phyloP scores from a whole-genome alignment of 768 basidiomycete species.

The Phylloporus sp. region DNA sequence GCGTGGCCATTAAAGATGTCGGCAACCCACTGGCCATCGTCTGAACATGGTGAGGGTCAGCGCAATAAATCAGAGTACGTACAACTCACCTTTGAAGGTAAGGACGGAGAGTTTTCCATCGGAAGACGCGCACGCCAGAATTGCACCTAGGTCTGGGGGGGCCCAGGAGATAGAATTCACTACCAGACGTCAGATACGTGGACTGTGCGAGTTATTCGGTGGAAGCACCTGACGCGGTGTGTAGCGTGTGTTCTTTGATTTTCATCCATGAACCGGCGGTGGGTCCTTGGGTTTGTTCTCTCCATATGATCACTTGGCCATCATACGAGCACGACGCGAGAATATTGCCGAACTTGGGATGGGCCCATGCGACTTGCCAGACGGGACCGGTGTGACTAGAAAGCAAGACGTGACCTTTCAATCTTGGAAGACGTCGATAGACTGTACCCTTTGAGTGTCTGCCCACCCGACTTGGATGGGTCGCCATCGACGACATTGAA shows the following conservation, averaged over 20 bases:
- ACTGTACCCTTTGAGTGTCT: slow-evolving; percentile 77
- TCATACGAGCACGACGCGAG: slow-evolving; percentile 99
- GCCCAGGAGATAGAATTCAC: slow-evolving; percentile 72
- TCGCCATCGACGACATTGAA: slow-evolving; percentile 94
- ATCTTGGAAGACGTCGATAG: too few species aligned
- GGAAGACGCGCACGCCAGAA: slow-evolving; percentile 93
- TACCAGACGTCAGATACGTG: neutral
- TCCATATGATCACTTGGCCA: slow-evolving; percentile 98
- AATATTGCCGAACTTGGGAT: slow-evolving; percentile 95
- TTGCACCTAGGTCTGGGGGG: slow-evolving; percentile 96
- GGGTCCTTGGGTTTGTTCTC: slow-evolving; percentile 62
- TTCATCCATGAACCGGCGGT: slow-evolving; percentile 74
- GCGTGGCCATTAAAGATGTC: slow-evolving; percentile 85
- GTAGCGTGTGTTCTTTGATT: slow-evolving; percentile 92
- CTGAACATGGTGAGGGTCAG: neutral
- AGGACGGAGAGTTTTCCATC: slow-evolving; percentile 83
- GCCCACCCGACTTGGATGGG: slow-evolving; percentile 58
- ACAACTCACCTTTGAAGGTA: neutral
- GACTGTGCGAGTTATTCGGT: neutral
- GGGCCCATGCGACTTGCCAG: slow-evolving; percentile 98
- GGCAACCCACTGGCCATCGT: neutral
- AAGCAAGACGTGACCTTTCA: neutral
- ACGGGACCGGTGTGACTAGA: slow-evolving; percentile 91
- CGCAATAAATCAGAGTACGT: neutral
- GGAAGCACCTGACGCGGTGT: neutral